These are phyloP conservation scores for Saturnispora silvae DNA, from an alignment of 805 yeast species.

Conservation along the genomic window DNA sequence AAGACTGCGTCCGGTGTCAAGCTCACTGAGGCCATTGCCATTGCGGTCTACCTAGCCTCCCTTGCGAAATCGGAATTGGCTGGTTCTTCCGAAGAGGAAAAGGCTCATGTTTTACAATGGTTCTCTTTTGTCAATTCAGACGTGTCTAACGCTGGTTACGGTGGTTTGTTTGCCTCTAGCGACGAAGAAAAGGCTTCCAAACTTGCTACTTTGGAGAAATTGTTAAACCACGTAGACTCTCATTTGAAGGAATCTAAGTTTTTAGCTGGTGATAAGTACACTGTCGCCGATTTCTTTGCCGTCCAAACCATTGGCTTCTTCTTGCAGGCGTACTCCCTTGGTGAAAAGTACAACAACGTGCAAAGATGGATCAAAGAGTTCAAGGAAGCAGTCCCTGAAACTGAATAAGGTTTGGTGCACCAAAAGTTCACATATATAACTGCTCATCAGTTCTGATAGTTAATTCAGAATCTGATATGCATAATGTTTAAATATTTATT, in stretches of 20 bases:
- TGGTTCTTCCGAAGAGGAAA: slow-evolving; percentile 53
- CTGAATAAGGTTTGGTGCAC: background rate
- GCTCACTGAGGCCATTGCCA: slow-evolving; percentile 56
- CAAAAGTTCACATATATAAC: too few relatives aligned
- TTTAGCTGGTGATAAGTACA: slow-evolving; percentile 5
- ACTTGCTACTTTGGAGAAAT: background rate
- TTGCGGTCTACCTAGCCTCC: slow-evolving; percentile 35
- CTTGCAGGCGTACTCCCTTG: background rate
- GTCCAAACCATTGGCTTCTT: background rate
- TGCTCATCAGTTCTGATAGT: too few relatives aligned
- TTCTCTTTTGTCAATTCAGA: slow-evolving; percentile 64
- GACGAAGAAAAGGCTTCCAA: slow-evolving; percentile 6
- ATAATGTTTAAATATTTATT: too few relatives aligned
- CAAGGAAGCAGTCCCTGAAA: background rate
- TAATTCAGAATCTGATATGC: too few relatives aligned
- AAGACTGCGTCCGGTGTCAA: slow-evolving; percentile 55
- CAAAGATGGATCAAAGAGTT: slow-evolving; percentile 2
- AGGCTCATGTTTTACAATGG: slow-evolving; percentile 63
- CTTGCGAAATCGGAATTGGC: slow-evolving; percentile 30
- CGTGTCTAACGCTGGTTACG: slow-evolving; percentile 1
- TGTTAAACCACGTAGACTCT: slow-evolving; percentile 1
- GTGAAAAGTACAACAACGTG: slow-evolving; percentile 1
- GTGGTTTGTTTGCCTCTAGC: slow-evolving; percentile 3
- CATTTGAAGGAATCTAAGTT: slow-evolving; percentile 7
- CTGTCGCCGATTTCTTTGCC: slow-evolving; percentile 7